Conservation (phyloP, 2,329 filamentous ascomycete species). For the Cladosporium velox region DNA sequence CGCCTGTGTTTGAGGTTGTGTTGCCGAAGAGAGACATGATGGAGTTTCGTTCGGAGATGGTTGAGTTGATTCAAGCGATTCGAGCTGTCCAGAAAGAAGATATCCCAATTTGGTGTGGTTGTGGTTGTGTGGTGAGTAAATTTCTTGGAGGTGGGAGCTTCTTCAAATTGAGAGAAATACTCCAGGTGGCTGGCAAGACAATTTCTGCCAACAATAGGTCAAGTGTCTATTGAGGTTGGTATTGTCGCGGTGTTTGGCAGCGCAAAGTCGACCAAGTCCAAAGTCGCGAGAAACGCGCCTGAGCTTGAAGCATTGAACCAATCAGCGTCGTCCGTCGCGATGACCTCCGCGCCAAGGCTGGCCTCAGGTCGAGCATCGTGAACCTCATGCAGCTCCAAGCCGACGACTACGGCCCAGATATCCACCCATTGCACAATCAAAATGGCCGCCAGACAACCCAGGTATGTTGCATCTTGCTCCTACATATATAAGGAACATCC, state of each 20-base stretch:
- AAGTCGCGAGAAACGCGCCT: constrained; percentile 19
- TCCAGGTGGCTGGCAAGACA: not conserved
- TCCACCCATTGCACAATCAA: constrained; percentile 37
- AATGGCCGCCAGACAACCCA: constrained; percentile 63
- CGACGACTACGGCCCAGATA: constrained; percentile 13
- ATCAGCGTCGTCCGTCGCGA: constrained; percentile 18
- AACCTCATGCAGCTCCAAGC: constrained; percentile 15
- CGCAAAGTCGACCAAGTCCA: constrained; percentile 12
- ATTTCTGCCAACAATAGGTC: not conserved
- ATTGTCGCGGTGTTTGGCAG: constrained; percentile 12
- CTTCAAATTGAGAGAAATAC: too few species aligned
- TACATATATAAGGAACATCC: not conserved
- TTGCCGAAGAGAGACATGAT: constrained; percentile 41
- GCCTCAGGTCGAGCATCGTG: not conserved
- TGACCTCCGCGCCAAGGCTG: constrained; percentile 17
- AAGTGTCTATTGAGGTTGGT: constrained; percentile 11
- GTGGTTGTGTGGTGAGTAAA: not conserved
- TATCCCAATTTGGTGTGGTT: not conserved
- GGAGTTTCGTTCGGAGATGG: not conserved
- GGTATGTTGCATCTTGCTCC: constrained; percentile 47
- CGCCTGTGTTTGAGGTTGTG: constrained; percentile 29
- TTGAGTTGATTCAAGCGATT: constrained; percentile 21
- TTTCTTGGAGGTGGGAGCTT: not conserved
- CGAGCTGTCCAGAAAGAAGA: constrained; percentile 5
- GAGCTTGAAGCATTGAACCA: constrained; percentile 8